Conservation (phyloP, 2,329 filamentous ascomycete genomes). For the Tolypocladium sp. region DNA sequence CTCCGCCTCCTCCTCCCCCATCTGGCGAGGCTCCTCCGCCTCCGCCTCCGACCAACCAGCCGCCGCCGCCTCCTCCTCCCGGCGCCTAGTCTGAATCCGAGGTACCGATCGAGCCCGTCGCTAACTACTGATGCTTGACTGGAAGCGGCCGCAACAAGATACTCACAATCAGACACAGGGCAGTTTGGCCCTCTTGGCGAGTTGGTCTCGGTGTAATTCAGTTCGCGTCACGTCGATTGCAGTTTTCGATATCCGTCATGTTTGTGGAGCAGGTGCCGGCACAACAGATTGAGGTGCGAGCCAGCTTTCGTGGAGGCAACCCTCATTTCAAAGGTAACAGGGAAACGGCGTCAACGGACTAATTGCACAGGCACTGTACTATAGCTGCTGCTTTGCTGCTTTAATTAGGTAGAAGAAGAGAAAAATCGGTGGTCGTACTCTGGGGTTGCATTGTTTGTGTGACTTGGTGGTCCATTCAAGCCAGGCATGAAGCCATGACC, state of each 20-base stretch:
- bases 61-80: conserved; percentile 55
- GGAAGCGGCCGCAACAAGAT: background rate
- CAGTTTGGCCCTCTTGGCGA: background rate
- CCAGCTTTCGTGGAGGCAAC: background rate
- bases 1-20: conserved; percentile 51
- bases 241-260: background rate
- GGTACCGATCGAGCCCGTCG: background rate
- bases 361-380: conserved; percentile 1
- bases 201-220: background rate
- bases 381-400: background rate
- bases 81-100: conserved; percentile 27
- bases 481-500: too few species aligned
- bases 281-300: background rate
- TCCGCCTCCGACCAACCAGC: conserved; percentile 53
- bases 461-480: background rate
- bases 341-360: background rate
- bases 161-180: background rate
- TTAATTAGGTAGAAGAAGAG: background rate
- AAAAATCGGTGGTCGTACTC: too few species aligned
- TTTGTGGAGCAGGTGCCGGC: background rate
- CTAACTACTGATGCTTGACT: background rate
- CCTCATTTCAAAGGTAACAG: background rate
- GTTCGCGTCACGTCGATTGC: background rate
- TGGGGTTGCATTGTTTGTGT: background rate
- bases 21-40: conserved; percentile 46